Evolutionary conservation across 306 rosid species (phyloP), one percentile per base, ranked within the genome.

Genomic region (Herpetospermum pedunculosum): DNA sequence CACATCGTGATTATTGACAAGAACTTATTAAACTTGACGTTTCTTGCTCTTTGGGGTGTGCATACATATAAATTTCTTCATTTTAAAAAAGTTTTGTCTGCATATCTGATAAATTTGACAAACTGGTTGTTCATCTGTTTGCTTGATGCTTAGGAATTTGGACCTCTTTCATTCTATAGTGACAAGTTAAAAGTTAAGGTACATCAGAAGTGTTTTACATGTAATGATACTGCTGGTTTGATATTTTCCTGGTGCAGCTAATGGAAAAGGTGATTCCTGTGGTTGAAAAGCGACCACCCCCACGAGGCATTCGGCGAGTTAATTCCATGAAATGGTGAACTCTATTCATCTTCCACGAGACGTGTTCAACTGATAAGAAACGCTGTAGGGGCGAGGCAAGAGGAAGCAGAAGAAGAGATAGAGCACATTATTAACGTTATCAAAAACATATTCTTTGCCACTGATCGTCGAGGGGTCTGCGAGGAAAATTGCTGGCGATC

Each of bases 251-350:
- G 28, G 28, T 82, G 89, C 92, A 94, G 98, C 83, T 94, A 63
- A 89, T 91, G 92, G 95, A 91, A 77, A 85, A 86, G 16, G 76
- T 94, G 43, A 84, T 94, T 44, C 98, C 97, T 7, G 29, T 88
- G 38, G 90, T 73, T 40, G 97, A 94, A 83, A 87, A 86, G 88
- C 90, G 78, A 77, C 79, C 75, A 75, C 95, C 89, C 4, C 87
- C 88, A 0, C 92, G 83, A 43, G 77, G 55, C 38, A 93, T 91
- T 26, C 87, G 96, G 2, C 84, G 97, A 62, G 83, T 85, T 75
- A 80, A 63, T 59, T 90, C 97, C 30, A 72, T 76, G 80, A 59
- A 87, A 74, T 94, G 97, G 98, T 94, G 90, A 88, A 75, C 67
- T n/a, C n/a, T 25, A 48, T 70, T 68, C 46, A 79, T 67, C 52